Percentiles rank a stretch among this genome's conserved stretches.
These are phyloP conservation scores for Carpinus fangiana DNA, from an alignment of 306 rosid genomes.

Conservation along the genomic window DNA sequence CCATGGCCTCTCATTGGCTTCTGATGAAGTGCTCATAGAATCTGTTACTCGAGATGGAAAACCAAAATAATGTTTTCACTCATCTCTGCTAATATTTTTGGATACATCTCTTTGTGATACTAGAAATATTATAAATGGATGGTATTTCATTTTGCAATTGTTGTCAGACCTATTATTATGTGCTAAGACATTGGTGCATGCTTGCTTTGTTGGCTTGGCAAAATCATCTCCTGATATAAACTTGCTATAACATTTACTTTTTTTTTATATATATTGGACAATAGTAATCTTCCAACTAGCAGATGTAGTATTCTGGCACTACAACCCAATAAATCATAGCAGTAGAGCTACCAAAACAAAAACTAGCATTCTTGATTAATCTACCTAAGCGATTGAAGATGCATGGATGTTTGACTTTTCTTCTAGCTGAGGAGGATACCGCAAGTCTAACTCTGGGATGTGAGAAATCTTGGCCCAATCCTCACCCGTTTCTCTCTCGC, in stretches of 20 bases:
- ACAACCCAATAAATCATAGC: neutral
- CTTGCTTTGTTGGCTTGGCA: too few relatives aligned
- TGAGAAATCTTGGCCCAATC: conserved; percentile 10
- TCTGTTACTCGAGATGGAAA: conserved; percentile 84
- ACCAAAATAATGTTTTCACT: conserved; percentile 50
- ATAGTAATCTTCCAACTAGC: too few relatives aligned
- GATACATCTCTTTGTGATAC: conserved; percentile 9
- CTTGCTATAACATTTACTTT: too few relatives aligned
- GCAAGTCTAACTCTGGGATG: neutral
- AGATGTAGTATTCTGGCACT: neutral
- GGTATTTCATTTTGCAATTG: too few relatives aligned
- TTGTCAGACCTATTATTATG: too few relatives aligned
- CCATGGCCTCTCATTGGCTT: conserved; percentile 63
- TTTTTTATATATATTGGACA: too few relatives aligned
- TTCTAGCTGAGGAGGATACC: too few relatives aligned
- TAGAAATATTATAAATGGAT: too few relatives aligned
- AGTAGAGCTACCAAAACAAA: neutral
- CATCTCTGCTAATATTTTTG: conserved; percentile 9
- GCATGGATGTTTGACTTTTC: too few relatives aligned
- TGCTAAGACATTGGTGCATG: too few relatives aligned
- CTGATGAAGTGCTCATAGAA: conserved; percentile 70
- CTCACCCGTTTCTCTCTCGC: neutral
- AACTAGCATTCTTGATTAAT: neutral
- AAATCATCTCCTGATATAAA: too few relatives aligned
- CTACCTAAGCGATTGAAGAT: too few relatives aligned